Conservation (phyloP, 176 grass and related monocot species). For the Juncus effusus region DNA sequence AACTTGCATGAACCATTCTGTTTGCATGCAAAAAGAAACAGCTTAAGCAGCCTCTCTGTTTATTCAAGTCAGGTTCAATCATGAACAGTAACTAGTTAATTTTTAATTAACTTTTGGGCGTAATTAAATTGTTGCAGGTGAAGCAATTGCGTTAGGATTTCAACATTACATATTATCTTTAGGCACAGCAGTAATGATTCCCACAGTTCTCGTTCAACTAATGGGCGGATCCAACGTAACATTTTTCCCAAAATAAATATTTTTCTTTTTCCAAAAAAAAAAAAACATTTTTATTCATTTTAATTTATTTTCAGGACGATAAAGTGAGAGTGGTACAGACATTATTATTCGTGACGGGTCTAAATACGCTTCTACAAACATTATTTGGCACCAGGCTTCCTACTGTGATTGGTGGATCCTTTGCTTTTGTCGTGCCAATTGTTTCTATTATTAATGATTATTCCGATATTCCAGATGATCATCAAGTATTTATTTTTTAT, state of each 20-base stretch:
- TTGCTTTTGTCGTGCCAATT: constrained; percentile 70
- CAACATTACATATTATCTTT: constrained; percentile 84
- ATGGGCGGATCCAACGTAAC: constrained; percentile 96
- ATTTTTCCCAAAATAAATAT: background rate
- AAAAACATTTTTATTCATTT: background rate
- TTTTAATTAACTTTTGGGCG: constrained; percentile 16
- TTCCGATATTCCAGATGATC: constrained; percentile 59
- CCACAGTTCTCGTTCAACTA: constrained; percentile 65
- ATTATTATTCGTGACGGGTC: constrained; percentile 82
- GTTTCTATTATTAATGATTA: constrained; percentile 79
- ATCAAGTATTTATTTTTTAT: constrained; percentile 41
- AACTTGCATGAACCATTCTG: background rate
- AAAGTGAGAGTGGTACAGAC: constrained; percentile 93
- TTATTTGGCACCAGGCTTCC: constrained; percentile 89
- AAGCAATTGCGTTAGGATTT: constrained; percentile 70
- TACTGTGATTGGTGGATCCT: constrained; percentile 78
- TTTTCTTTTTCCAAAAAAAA: background rate
- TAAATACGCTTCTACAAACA: constrained; percentile 93
- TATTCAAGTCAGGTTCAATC: too few relatives aligned
- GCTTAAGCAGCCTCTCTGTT: too few relatives aligned
- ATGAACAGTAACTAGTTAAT: background rate
- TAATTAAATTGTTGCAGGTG: constrained; percentile 43
- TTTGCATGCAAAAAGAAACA: background rate
- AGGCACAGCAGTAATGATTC: constrained; percentile 89
- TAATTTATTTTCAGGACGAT: constrained; percentile 37